Evolutionary conservation across 495 filamentous ascomycete species (phyloP), one percentile per base, ranked within the genome.

Genomic region (Neurospora tetraspora): DNA sequence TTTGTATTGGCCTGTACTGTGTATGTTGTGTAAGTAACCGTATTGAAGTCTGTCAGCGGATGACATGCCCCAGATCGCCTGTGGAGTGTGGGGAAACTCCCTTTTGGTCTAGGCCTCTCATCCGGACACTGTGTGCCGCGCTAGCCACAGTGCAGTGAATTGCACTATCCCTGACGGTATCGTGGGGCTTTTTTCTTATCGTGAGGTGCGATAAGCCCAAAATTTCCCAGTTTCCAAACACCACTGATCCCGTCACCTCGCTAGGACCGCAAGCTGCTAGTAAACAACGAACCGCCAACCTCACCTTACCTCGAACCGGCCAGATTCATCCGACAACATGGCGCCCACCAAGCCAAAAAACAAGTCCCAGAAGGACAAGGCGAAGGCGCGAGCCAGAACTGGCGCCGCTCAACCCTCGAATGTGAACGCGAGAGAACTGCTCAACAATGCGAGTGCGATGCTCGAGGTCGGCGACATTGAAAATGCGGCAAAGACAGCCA

Each of bases 381-480:
- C 73, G 39, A 80, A 69, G 68, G 74, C 79, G 11, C 74, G 78
- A 20, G 71, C 68, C 36, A 78, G 81, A 74, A 36, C 34, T 36
- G 77, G 75, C 37, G 71, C 80, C 14, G 71, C 74, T 4, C 77
- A 73, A 39, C 39, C n/a, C 20, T n/a, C 70, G 7, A 74, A 73
- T 16, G 79, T 82, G 12, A 80, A 83, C 45, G 76, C 80, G 2
- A 77, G 81, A 72, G 80, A 83, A 59, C 79, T 85, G 40, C 88
- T 97, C 77, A 86, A 86, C 70, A 86, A 91, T 78, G 92, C 94
- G 18, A 87, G 89, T 9, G 83, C 86, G 68, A 86, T 90, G 38
- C 86, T 96, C 34, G 89, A 93, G 76, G 91, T 89, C 47, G 90
- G 89, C 69, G 88, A 93, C 73, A 83, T 90, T 4, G 87, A 90